Evolutionary conservation across 1,284 basidiomycete species (phyloP).

Genomic region (Ustilago shanxiensis): DNA sequence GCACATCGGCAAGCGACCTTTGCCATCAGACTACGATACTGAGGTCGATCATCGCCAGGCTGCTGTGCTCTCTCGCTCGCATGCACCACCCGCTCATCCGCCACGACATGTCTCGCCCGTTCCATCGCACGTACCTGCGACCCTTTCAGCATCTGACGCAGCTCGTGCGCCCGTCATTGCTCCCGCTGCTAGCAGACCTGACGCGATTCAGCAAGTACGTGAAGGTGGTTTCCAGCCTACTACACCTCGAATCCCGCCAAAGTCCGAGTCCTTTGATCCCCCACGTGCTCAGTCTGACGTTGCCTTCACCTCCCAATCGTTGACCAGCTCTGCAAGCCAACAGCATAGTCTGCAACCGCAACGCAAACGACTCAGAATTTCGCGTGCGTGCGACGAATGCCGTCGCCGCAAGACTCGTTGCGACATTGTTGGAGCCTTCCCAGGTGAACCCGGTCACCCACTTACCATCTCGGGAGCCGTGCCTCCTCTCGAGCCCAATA

Average conservation of each 20-base stretch:
- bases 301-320: not conserved
- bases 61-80: not conserved
- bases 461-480: conserved; percentile 47
- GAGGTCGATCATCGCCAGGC: not conserved
- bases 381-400: conserved; percentile 54
- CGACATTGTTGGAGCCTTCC: conserved; percentile 55
- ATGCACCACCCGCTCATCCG: not conserved
- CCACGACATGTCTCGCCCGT: not conserved
- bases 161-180: not conserved
- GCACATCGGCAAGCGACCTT: conserved; percentile 7
- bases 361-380: conserved; percentile 53
- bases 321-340: not conserved
- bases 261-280: not conserved
- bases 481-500: conserved; percentile 34
- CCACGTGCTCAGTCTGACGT: not conserved
- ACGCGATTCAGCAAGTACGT: not conserved
- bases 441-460: conserved; percentile 46
- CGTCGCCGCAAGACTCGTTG: conserved; percentile 55
- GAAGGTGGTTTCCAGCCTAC: not conserved
- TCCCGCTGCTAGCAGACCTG: not conserved
- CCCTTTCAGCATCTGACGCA: not conserved
- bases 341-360: conserved; percentile 30
- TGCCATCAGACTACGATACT: conserved; percentile 9
- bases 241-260: not conserved
- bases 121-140: not conserved